Evolutionary conservation across 495 filamentous ascomycete species (phyloP).

Genomic region (Annulohypoxylon stygium): DNA sequence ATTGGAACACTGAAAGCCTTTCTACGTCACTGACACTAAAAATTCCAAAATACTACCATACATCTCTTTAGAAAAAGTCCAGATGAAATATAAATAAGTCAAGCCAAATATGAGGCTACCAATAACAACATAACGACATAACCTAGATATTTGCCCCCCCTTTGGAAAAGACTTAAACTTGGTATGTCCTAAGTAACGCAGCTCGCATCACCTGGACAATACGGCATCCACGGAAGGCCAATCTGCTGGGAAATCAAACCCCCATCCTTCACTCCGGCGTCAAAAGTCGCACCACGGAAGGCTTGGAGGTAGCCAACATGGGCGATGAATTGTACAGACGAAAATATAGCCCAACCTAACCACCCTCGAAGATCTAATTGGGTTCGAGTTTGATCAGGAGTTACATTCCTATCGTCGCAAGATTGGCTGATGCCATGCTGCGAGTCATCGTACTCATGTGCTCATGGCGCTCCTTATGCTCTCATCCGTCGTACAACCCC

Average conservation of each 20-base stretch:
- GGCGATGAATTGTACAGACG: constrained; percentile 33
- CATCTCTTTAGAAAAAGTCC: constrained; percentile 16
- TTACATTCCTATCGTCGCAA: constrained; percentile 12
- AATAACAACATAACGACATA: constrained; percentile 22
- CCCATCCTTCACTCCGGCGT: constrained; percentile 15
- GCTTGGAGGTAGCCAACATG: constrained; percentile 30
- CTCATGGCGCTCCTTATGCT: background rate
- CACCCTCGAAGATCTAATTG: constrained; percentile 7
- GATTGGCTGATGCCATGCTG: constrained; percentile 19
- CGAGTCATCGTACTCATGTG: constrained; percentile 7
- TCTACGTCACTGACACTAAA: constrained; percentile 28
- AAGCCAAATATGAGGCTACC: constrained; percentile 42
- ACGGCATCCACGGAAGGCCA: constrained; percentile 22
- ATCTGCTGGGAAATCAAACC: constrained; percentile 14
- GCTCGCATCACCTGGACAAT: constrained; percentile 33
- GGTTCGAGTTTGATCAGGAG: constrained; percentile 23
- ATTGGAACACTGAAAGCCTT: background rate
- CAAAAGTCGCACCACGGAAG: constrained; percentile 33
- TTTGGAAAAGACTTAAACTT: background rate
- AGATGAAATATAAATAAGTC: constrained; percentile 18
- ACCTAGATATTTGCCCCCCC: constrained; percentile 10
- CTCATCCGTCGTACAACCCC: constrained; percentile 23
- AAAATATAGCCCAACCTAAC: constrained; percentile 32
- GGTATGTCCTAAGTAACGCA: constrained; percentile 17
- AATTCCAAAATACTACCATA: constrained; percentile 15